Conservation (phyloP, 2,329 filamentous ascomycete species). For the Huntiella abstrusa region DNA sequence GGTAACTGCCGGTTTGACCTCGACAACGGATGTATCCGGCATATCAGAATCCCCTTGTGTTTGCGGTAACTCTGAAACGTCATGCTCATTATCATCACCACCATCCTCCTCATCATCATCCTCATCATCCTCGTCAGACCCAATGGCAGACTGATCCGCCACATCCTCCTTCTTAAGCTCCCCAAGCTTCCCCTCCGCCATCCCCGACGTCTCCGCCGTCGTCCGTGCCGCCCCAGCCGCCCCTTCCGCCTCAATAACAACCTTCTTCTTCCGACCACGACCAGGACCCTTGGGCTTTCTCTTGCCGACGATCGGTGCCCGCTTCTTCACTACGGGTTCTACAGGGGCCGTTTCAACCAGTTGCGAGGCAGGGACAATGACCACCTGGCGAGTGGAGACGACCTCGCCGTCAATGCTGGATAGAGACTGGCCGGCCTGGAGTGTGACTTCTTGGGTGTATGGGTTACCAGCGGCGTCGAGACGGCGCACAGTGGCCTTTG, state of each 20-base stretch:
- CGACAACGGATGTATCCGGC: slow-evolving; percentile 16
- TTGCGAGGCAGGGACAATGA: slow-evolving; percentile 35
- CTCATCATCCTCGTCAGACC: slow-evolving; percentile 27
- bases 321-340: slow-evolving; percentile 31
- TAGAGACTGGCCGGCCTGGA: slow-evolving; percentile 52
- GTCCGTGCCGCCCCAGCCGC: slow-evolving; percentile 20
- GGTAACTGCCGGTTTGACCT: neutral
- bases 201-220: slow-evolving; percentile 13
- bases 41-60: slow-evolving; percentile 7
- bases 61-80: slow-evolving; percentile 17
- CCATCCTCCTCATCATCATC: slow-evolving; percentile 30
- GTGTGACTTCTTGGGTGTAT: slow-evolving; percentile 66
- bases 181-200: neutral
- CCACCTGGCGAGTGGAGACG: slow-evolving; percentile 35
- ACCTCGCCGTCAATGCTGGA: slow-evolving; percentile 56
- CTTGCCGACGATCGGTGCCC: slow-evolving; percentile 51
- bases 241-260: slow-evolving; percentile 21
- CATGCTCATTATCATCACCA: slow-evolving; percentile 26
- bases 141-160: slow-evolving; percentile 29
- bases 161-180: slow-evolving; percentile 21
- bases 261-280: slow-evolving; percentile 66
- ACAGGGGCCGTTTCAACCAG: slow-evolving; percentile 31
- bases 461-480: slow-evolving; percentile 63
- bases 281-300: slow-evolving; percentile 54
- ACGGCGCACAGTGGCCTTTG: slow-evolving; percentile 63